phyloP scores from a whole-genome alignment of 306 rosid species.

The Gastrolobium villosum region DNA sequence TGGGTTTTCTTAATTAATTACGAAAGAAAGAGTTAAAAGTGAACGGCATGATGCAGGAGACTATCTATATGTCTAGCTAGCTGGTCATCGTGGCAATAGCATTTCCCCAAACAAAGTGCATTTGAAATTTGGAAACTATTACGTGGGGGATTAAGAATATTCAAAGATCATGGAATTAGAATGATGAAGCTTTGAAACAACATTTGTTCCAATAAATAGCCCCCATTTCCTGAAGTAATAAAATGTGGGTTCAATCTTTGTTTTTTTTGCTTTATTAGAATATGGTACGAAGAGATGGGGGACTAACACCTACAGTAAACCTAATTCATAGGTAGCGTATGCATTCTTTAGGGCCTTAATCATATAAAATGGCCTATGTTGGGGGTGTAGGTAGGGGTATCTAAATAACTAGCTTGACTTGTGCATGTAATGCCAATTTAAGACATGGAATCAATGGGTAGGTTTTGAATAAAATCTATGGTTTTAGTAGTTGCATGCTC shows the following conservation, averaged over 20 bases:
- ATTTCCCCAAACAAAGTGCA: slow-evolving; percentile 40
- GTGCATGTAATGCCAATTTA: slow-evolving; percentile 57
- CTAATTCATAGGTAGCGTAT: slow-evolving; percentile 52
- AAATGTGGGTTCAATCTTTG: slow-evolving; percentile 14
- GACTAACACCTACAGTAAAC: slow-evolving; percentile 48
- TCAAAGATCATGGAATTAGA: slow-evolving; percentile 41
- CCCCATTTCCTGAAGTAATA: slow-evolving; percentile 47
- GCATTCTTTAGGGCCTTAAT: slow-evolving; percentile 41
- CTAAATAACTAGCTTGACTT: slow-evolving; percentile 59
- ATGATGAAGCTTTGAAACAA: slow-evolving; percentile 31
- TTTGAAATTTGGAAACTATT: slow-evolving; percentile 27
- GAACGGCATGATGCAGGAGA: neutral
- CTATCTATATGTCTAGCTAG: neutral
- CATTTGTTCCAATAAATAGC: slow-evolving; percentile 19
- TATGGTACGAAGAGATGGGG: slow-evolving; percentile 22
- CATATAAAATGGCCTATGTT: slow-evolving; percentile 36
- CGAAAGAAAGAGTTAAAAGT: neutral
- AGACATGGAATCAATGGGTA: slow-evolving; percentile 37
- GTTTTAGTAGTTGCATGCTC: slow-evolving; percentile 42
- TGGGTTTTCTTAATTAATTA: neutral
- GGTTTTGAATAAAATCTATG: slow-evolving; percentile 49
- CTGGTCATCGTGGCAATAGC: slow-evolving; percentile 7
- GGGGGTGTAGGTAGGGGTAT: slow-evolving; percentile 51
- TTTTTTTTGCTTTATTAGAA: slow-evolving; percentile 28
- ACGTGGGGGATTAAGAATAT: neutral